Evolutionary conservation across 331 rosid species (phyloP).

Genomic region (Malus hybrid): DNA sequence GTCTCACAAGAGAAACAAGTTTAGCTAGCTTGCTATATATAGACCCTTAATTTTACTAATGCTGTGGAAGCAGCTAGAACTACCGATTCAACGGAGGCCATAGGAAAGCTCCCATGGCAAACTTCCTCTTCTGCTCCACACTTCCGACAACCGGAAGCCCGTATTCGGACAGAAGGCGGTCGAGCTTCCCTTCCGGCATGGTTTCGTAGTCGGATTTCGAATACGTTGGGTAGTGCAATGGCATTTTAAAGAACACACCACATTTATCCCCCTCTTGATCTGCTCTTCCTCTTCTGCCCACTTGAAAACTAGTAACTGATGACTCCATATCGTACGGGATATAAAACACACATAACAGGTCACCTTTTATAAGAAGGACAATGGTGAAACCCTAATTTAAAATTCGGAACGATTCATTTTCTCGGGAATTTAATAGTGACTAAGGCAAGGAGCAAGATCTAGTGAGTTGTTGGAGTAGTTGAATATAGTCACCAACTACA

Average conservation of each 20-base stretch:
- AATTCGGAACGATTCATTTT: neutral
- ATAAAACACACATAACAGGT: neutral
- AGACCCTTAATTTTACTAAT: neutral
- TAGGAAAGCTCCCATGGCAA: constrained; percentile 22
- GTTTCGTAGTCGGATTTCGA: constrained; percentile 16
- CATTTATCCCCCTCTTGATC: neutral
- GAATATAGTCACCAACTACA: neutral
- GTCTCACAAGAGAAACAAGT: too few species aligned
- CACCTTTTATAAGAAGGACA: neutral
- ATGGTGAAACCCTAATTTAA: neutral
- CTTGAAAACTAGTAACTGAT: neutral
- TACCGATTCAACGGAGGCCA: neutral
- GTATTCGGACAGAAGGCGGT: constrained; percentile 14
- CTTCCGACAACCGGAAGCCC: constrained; percentile 13
- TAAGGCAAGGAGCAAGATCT: neutral
- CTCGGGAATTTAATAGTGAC: neutral
- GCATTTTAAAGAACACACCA: constrained; percentile 10
- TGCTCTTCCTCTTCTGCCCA: neutral
- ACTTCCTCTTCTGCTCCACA: constrained; percentile 14
- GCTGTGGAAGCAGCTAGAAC: neutral
- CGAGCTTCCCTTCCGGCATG: constrained; percentile 15
- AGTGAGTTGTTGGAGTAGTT: constrained; percentile 2
- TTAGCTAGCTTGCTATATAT: too few species aligned
- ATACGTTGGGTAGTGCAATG: constrained; percentile 21
- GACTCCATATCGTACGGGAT: neutral